Percentiles rank a stretch among this genome's conserved stretches.
phyloP scores from a whole-genome alignment of 768 basidiomycete species.

The Trametes villosa region DNA sequence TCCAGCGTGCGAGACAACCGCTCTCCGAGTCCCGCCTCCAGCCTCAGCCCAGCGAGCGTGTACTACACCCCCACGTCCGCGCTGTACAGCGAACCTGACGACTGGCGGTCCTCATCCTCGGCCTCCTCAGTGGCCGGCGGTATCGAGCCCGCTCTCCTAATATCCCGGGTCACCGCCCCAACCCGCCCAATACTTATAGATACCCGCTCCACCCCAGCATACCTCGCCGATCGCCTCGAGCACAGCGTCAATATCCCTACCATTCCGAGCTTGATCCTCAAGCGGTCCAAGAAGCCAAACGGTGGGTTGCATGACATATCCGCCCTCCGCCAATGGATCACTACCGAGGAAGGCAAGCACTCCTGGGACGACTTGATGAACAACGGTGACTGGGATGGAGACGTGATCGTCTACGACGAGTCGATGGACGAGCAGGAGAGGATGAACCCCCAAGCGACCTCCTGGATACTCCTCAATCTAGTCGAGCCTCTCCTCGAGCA shows the following conservation, averaged over 20 bases:
- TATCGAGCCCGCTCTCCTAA: constrained; percentile 52
- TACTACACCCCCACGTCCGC: constrained; percentile 60
- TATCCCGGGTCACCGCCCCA: constrained; percentile 47
- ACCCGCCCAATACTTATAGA: constrained; percentile 81
- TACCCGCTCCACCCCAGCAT: constrained; percentile 72
- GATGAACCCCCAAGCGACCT: constrained; percentile 54
- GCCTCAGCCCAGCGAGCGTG: constrained; percentile 42
- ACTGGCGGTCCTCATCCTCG: constrained; percentile 28
- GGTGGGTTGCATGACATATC: constrained; percentile 68
- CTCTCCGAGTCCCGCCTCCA: constrained; percentile 51
- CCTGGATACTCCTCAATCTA: constrained; percentile 74
- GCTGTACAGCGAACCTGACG: constrained; percentile 33
- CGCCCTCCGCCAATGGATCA: constrained; percentile 79
- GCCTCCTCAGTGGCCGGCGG: constrained; percentile 36
- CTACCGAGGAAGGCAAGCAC: constrained; percentile 72
- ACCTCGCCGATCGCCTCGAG: constrained; percentile 64
- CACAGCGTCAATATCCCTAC: constrained; percentile 77
- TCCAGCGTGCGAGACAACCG: constrained; percentile 38
- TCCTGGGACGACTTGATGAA: constrained; percentile 71
- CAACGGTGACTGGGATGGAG: constrained; percentile 68
- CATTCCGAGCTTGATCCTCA: constrained; percentile 89
- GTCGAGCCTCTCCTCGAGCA: constrained; percentile 59
- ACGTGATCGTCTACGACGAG: constrained; percentile 77
- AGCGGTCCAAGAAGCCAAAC: constrained; percentile 75
- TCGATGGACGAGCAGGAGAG: constrained; percentile 73